phyloP scores from a whole-genome alignment of 495 filamentous ascomycete species.

The Neurospora sublineolata region DNA sequence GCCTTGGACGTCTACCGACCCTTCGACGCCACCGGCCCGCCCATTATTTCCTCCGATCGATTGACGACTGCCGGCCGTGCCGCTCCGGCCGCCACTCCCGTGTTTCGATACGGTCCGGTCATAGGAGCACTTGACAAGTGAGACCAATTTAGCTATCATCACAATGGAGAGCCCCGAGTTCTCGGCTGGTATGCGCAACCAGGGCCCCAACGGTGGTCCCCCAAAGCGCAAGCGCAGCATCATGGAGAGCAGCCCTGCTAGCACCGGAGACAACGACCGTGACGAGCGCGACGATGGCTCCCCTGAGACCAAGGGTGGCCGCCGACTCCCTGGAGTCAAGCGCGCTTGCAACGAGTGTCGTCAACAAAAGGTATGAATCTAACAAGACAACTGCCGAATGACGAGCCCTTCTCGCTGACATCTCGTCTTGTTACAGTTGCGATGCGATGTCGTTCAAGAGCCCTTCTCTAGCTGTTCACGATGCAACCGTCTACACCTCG shows the following conservation, averaged over 20 bases:
- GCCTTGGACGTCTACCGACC: constrained; percentile 14
- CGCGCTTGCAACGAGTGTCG: constrained; percentile 90
- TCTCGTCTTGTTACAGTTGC: constrained; percentile 35
- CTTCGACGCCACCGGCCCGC: constrained; percentile 4
- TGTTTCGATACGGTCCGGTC: not conserved
- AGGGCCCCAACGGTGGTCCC: constrained; percentile 24
- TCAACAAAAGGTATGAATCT: constrained; percentile 62
- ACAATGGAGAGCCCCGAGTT: constrained; percentile 25
- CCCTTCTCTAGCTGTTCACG: constrained; percentile 71
- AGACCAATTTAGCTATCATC: not conserved
- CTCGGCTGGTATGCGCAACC: constrained; percentile 30
- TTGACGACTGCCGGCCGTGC: constrained; percentile 5
- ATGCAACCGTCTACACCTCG: constrained; percentile 74
- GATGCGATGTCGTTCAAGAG: constrained; percentile 83
- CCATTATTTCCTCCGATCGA: constrained; percentile 2
- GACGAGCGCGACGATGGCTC: constrained; percentile 50
- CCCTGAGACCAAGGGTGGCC: constrained; percentile 19
- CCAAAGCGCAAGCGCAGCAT: constrained; percentile 38
- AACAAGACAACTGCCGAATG: not conserved
- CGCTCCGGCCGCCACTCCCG: constrained; percentile 1
- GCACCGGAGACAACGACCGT: constrained; percentile 49
- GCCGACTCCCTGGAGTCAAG: constrained; percentile 54
- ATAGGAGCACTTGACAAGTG: not conserved
- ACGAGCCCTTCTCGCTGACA: constrained; percentile 18
- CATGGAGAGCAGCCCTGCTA: constrained; percentile 57